phyloP scores from a whole-genome alignment of 345 rosid genomes.

The Gossypium bickii region DNA sequence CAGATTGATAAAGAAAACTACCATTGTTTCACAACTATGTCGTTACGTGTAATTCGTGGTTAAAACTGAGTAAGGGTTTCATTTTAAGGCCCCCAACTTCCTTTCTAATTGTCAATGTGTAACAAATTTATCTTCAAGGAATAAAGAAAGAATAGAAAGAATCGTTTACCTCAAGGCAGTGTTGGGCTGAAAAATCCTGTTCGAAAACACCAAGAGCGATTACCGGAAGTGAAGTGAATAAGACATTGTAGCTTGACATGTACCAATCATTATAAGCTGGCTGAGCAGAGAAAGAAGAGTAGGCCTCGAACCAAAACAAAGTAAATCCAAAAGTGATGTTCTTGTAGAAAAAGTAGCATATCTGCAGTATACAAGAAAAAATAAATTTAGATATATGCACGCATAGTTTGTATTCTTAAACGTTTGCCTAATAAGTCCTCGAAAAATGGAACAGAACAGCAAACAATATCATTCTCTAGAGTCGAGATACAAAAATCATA shows the following conservation, averaged over 20 bases:
- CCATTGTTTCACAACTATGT: not conserved
- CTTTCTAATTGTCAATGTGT: no score
- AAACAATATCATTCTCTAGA: not conserved
- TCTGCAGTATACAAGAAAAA: constrained; percentile 42
- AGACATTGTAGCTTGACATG: constrained; percentile 89
- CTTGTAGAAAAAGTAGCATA: constrained; percentile 97
- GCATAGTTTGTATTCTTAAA: not conserved
- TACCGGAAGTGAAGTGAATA: constrained; percentile 95
- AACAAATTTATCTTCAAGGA: not conserved
- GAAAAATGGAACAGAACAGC: not conserved
- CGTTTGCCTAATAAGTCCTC: not conserved
- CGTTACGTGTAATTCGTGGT: not conserved
- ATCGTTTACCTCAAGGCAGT: constrained; percentile 69
- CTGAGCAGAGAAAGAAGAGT: constrained; percentile 85
- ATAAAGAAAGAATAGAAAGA: not conserved
- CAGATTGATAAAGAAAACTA: not conserved
- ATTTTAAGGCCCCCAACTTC: no score
- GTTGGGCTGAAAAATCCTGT: constrained; percentile 80
- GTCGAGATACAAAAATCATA: not conserved
- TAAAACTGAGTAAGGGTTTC: no score
- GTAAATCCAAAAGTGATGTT: constrained; percentile 86
- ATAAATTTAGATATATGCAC: not conserved
- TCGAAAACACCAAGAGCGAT: constrained; percentile 91
- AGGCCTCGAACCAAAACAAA: constrained; percentile 85
- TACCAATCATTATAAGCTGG: constrained; percentile 96